phyloP scores from a whole-genome alignment of 2,329 filamentous ascomycete genomes.

The Aspergillus cejpii region DNA sequence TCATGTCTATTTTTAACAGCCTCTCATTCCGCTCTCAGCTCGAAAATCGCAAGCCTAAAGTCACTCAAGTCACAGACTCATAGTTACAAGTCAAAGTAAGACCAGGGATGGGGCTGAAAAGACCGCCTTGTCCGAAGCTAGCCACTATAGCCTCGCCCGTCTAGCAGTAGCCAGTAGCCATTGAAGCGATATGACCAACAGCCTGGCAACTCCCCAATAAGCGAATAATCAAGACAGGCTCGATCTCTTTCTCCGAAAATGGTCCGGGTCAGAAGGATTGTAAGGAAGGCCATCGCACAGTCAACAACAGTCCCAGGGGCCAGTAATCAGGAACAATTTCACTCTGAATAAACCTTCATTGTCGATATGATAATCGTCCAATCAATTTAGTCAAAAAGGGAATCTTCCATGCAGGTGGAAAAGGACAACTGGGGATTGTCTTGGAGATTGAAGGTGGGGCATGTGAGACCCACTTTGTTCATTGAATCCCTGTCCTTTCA shows the following conservation, averaged over 20 bases:
- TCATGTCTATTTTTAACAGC: too few relatives aligned
- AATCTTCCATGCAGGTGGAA: neutral
- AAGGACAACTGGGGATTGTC: neutral
- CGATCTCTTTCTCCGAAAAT: neutral
- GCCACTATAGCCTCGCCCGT: neutral
- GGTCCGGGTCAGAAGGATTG: neutral
- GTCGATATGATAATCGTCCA: neutral
- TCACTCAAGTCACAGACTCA: neutral
- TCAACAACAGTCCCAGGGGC: neutral
- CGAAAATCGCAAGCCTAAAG: too few relatives aligned
- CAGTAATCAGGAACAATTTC: neutral
- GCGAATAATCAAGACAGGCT: neutral
- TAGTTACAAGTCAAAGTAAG: conserved; percentile 1
- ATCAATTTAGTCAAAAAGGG: neutral
- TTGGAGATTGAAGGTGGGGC: neutral
- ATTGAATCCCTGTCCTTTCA: neutral
- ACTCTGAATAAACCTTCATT: neutral
- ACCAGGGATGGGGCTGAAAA: conserved; percentile 18
- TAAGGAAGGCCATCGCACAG: neutral
- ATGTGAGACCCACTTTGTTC: neutral
- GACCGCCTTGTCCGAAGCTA: conserved; percentile 4
- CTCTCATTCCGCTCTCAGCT: too few relatives aligned
- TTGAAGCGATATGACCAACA: neutral
- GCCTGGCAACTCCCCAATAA: neutral
- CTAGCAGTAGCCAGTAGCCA: neutral